phyloP scores from a whole-genome alignment of 2,329 filamentous ascomycete genomes.

The Pseudocercospora pini-densiflorae region DNA sequence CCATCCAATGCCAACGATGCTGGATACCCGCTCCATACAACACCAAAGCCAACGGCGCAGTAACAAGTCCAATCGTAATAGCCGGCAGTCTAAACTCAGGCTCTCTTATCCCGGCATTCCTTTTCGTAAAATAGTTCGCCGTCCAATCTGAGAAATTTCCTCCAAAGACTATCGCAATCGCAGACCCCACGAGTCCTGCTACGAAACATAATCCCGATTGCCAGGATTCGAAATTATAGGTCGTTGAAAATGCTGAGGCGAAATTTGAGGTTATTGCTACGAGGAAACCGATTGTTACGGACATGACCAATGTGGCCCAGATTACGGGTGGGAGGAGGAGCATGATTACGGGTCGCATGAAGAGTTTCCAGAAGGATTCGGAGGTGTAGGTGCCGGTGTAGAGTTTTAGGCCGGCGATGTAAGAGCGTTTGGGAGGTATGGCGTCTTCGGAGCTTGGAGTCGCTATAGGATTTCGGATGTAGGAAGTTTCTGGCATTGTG shows the following conservation, averaged over 20 bases:
- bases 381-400: slow-evolving; percentile 49
- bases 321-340: slow-evolving; percentile 56
- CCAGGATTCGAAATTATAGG: slow-evolving; percentile 33
- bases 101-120: slow-evolving; percentile 31
- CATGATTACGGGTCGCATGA: slow-evolving; percentile 56
- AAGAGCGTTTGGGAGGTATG: neutral
- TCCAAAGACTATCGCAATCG: slow-evolving; percentile 56
- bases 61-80: slow-evolving; percentile 36
- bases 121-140: slow-evolving; percentile 34
- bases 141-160: slow-evolving; percentile 46
- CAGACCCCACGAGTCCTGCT: slow-evolving; percentile 53
- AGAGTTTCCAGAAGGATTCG: slow-evolving; percentile 55
- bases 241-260: slow-evolving; percentile 18
- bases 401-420: slow-evolving; percentile 30
- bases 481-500: slow-evolving; percentile 62
- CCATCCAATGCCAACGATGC: slow-evolving; percentile 53
- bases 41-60: slow-evolving; percentile 36
- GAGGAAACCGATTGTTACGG: slow-evolving; percentile 61
- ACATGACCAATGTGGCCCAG: slow-evolving; percentile 60
- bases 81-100: slow-evolving; percentile 43
- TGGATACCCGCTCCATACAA: slow-evolving; percentile 42
- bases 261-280: slow-evolving; percentile 40
- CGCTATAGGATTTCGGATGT: slow-evolving; percentile 36
- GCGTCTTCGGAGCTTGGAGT: neutral
- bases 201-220: slow-evolving; percentile 58